phyloP scores from a whole-genome alignment of 345 rosid genomes.

The Eucalyptus victrix region DNA sequence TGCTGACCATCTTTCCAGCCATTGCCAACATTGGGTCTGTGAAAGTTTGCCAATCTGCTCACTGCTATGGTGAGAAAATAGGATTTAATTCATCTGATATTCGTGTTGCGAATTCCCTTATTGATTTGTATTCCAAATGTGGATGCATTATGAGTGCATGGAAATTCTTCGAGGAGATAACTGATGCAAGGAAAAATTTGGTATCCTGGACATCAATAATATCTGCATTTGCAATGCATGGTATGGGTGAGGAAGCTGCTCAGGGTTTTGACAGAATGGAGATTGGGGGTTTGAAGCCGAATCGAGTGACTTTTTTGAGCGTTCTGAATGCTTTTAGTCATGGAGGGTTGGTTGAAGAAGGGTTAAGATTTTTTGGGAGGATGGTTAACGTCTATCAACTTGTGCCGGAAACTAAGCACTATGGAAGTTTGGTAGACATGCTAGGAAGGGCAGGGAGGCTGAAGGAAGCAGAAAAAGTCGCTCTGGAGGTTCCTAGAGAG shows the following conservation, averaged over 20 bases:
- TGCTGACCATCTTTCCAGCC: constrained; percentile 61
- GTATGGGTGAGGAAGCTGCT: constrained; percentile 70
- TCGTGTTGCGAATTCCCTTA: constrained; percentile 51
- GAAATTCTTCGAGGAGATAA: constrained; percentile 39
- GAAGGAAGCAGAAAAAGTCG: constrained; percentile 69
- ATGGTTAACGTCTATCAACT: constrained; percentile 42
- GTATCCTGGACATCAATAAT: constrained; percentile 82
- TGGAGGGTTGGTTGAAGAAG: constrained; percentile 69
- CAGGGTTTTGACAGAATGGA: constrained; percentile 46
- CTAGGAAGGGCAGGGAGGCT: constrained; percentile 71
- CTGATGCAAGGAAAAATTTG: constrained; percentile 30
- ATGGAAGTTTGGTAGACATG: constrained; percentile 76
- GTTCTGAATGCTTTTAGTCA: constrained; percentile 82
- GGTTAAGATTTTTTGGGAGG: constrained; percentile 44
- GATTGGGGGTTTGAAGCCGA: constrained; percentile 40
- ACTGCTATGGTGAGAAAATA: constrained; percentile 42
- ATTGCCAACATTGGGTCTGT: constrained; percentile 33
- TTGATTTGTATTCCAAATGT: constrained; percentile 70
- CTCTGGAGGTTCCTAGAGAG: constrained; percentile 40
- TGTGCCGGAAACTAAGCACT: constrained; percentile 55
- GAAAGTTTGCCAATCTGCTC: constrained; percentile 43
- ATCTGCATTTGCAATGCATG: constrained; percentile 75
- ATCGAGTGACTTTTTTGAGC: constrained; percentile 64
- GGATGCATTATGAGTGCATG: constrained; percentile 52
- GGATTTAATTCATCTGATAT: constrained; percentile 47